A percentile compares a stretch with the other conserved stretches of the same genome.
Evolutionary conservation across 2,329 filamentous ascomycete genomes (phyloP).

Genomic region (Colletotrichum camelliae): DNA sequence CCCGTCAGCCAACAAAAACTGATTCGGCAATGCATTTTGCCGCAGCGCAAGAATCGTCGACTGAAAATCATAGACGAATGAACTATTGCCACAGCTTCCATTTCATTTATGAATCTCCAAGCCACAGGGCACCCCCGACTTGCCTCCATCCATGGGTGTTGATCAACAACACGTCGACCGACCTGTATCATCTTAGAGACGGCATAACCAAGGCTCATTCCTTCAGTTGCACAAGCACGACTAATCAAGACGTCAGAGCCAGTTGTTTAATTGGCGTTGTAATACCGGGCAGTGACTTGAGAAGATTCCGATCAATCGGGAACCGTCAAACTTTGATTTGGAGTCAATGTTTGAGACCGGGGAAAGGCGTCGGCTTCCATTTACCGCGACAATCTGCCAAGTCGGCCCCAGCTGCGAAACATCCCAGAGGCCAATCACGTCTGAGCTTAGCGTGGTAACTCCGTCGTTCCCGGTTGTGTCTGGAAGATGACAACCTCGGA

Average conservation of each 20-base stretch:
- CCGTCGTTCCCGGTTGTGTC: background rate
- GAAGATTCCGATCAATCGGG: background rate
- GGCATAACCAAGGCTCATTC: background rate
- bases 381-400: background rate
- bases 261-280: background rate
- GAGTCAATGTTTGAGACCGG: background rate
- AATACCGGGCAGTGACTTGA: background rate
- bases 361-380: background rate
- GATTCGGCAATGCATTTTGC: background rate
- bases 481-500: background rate
- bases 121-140: fast-evolving
- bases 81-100: too few species aligned
- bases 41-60: background rate
- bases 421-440: background rate
- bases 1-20: background rate
- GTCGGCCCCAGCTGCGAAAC: background rate
- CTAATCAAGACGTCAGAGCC: background rate
- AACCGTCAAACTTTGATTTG: background rate
- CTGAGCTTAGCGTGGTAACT: background rate
- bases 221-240: background rate
- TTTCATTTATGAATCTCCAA: background rate
- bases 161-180: background rate
- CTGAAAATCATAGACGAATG: too few species aligned
- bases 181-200: background rate
- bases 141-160: background rate